Evolutionary conservation across 306 rosid genomes (phyloP), one percentile per base, ranked within the genome.

Genomic region (Hippophae rhamnoides): DNA sequence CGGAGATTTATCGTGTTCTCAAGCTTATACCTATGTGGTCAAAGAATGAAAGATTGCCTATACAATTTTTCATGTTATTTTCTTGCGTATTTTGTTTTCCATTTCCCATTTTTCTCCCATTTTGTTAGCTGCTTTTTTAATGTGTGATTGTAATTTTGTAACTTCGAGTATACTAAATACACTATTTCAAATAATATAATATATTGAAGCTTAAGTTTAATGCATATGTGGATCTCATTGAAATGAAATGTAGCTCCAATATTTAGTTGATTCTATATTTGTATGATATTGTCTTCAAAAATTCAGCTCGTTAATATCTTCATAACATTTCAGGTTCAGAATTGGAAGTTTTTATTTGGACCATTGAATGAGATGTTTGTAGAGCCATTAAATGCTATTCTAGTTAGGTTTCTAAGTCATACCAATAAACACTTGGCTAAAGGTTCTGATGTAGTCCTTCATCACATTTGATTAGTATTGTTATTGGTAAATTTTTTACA

Each of bases 301-400:
- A 0, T 18, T 18, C 0, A 18, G 23, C 23, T 18, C 1, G 23
- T 18, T 68, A 57, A 63, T 64, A 31, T 11, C 56, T 18, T 66
- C 48, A 8, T 59, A 69, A 26, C 31, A 60, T 64, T 52, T 49
- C 81, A 87, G 98, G 92, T 90, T 76, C 83, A 71, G 64, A 82
- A 84, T 76, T 90, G 95, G 98, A 75, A 70, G 56, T 23, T 52
- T 67, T 68, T 90, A 70, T 65, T 90, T 57, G 86, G 85, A 65
- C 92, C 92, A 5, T 66, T 90, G 80, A 76, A 87, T 52, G 86
- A 76, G 75, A 90, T 90, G 95, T 87, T 90, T 76, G 78, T 84
- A 27, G 83, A 90, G 77, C 96, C 96, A 59, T 87, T 96, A 62
- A 83, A 18, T 18, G 23, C 1, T 18, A 18, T 18, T 18, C 23